These are phyloP conservation scores for Afroboletus lepidellus DNA, from an alignment of 1,284 basidiomycete species.

Conservation along the genomic window DNA sequence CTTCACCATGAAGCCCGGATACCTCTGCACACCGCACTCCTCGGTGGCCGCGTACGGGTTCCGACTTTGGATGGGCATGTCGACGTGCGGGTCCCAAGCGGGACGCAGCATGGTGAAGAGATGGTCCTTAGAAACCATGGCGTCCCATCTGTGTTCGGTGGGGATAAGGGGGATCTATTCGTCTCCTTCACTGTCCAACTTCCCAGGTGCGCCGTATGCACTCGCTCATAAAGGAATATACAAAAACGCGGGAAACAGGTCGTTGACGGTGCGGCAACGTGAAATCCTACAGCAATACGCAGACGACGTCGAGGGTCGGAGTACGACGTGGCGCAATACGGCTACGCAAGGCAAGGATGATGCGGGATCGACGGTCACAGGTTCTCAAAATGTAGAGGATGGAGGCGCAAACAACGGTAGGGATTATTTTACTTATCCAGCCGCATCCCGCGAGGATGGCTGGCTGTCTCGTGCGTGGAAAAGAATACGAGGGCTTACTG, in stretches of 20 bases:
- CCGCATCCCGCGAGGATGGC: slow-evolving; percentile 52
- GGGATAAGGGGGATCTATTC: slow-evolving; percentile 84
- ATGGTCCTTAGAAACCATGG: slow-evolving; percentile 93
- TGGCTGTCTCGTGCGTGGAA: slow-evolving; percentile 70
- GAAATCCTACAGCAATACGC: slow-evolving; percentile 88
- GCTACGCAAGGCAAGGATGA: slow-evolving; percentile 20
- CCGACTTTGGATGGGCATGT: slow-evolving; percentile 96
- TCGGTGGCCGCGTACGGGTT: slow-evolving; percentile 90
- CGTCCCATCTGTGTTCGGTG: slow-evolving; percentile 67
- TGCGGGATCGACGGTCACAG: slow-evolving; percentile 26
- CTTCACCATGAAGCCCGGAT: slow-evolving; percentile 91
- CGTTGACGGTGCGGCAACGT: slow-evolving; percentile 79
- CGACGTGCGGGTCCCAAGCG: slow-evolving; percentile 89
- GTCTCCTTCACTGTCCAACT: slow-evolving; percentile 88
- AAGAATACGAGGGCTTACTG: slow-evolving; percentile 65
- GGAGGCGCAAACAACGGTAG: slow-evolving; percentile 61
- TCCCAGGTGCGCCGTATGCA: slow-evolving; percentile 68
- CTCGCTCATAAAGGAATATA: slow-evolving; percentile 13
- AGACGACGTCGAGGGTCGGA: slow-evolving; percentile 85
- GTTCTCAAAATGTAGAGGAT: slow-evolving; percentile 28
- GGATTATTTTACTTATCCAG: slow-evolving; percentile 58
- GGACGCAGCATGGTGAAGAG: slow-evolving; percentile 96
- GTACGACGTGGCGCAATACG: slow-evolving; percentile 26
- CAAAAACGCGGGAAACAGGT: slow-evolving; percentile 46
- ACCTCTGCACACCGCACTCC: slow-evolving; percentile 87